These are phyloP conservation scores for Dothidotthia symphoricarpi DNA, from an alignment of 2,329 filamentous ascomycete species.

Conservation along the genomic window DNA sequence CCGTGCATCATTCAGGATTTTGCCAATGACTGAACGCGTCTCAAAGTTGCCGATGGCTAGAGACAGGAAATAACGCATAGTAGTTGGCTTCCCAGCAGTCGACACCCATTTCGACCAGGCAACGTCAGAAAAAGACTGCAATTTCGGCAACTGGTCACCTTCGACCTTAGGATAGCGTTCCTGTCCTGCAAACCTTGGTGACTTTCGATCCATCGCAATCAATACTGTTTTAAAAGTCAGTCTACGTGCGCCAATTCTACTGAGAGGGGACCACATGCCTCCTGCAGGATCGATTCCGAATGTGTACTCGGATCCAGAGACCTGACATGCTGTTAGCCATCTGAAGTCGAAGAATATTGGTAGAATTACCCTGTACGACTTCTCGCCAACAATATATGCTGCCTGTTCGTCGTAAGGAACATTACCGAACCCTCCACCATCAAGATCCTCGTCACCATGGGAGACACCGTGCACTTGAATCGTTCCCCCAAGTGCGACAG, in stretches of 20 bases:
- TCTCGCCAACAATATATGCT: not conserved
- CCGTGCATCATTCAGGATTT: conserved; percentile 1
- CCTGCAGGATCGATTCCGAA: conserved; percentile 7
- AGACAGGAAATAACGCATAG: conserved; percentile 4
- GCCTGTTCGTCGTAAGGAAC: conserved; percentile 2
- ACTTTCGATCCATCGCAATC: conserved; percentile 7
- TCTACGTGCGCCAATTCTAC: too few relatives aligned
- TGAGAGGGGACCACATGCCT: not conserved
- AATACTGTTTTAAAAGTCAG: conserved; percentile 1
- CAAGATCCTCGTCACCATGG: conserved; percentile 2
- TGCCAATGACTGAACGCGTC: conserved; percentile 1
- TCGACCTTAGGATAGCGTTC: conserved; percentile 6
- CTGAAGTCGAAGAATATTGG: too few relatives aligned
- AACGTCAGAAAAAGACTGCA: conserved; percentile 5
- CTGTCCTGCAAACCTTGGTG: conserved; percentile 5
- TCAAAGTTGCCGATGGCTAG: conserved; percentile 5
- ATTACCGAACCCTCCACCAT: conserved; percentile 2
- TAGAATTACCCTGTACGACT: conserved; percentile 1
- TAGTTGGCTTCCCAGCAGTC: not conserved
- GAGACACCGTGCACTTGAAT: conserved; percentile 1
- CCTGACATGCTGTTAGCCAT: not conserved
- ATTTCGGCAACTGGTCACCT: conserved; percentile 2
- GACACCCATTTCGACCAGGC: conserved; percentile 8
- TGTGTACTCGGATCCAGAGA: conserved; percentile 6
- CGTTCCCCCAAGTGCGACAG: conserved; percentile 2